phyloP scores from a whole-genome alignment of 805 yeast genomes.

The Suhomyces kilbournensis region DNA sequence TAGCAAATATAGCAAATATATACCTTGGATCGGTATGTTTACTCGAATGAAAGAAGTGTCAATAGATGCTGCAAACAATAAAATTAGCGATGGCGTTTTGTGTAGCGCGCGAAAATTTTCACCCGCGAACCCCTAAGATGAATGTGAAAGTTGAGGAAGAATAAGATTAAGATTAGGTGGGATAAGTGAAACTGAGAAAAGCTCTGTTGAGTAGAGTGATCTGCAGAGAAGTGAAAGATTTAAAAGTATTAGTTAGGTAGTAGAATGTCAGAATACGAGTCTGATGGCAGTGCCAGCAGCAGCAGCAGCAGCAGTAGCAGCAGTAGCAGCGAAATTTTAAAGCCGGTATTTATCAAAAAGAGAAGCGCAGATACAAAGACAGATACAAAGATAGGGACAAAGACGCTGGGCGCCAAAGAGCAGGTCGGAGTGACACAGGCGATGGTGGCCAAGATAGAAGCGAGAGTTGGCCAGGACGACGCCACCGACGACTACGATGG shows the following conservation, averaged over 20 bases:
- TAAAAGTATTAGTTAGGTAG: too few relatives aligned
- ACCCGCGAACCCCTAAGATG: background rate
- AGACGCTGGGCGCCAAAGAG: background rate
- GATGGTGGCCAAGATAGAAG: background rate
- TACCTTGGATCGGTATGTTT: background rate
- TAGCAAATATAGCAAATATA: background rate
- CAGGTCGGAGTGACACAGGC: background rate
- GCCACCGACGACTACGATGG: conserved; percentile 13
- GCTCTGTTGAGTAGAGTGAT: too few relatives aligned
- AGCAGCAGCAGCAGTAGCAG: too few relatives aligned
- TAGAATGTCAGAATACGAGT: background rate
- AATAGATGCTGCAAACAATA: background rate
- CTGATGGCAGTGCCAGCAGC: too few relatives aligned
- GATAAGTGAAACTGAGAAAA: too few relatives aligned
- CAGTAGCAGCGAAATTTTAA: conserved; percentile 8
- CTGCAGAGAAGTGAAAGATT: too few relatives aligned
- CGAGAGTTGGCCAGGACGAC: background rate
- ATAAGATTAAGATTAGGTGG: too few relatives aligned
- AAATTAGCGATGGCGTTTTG: background rate
- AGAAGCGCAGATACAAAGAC: background rate
- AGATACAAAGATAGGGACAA: background rate
- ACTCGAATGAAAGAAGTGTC: background rate
- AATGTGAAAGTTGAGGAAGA: background rate
- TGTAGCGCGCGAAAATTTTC: conserved; percentile 1
- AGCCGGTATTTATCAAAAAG: conserved; percentile 7